Evolutionary conservation across 106 monocot species (phyloP), one percentile per base, ranked within the genome.

Genomic region (Apostasia ramifera): DNA sequence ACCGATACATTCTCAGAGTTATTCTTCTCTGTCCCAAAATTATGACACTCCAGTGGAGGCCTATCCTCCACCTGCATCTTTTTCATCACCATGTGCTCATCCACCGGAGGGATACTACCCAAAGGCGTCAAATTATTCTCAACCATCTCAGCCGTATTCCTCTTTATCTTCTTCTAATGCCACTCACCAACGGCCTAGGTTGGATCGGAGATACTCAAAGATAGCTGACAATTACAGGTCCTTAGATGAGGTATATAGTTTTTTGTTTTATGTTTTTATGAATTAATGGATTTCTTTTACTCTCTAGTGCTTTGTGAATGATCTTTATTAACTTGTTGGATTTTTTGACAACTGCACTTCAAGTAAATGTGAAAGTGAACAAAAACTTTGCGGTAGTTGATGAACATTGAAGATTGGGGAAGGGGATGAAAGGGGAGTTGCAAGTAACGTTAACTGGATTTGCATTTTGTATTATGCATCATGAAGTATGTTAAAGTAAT

Each of bases 221-320:
- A 94, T 94, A 72, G 83, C 82, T 8, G 94, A 94, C 72, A 74
- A 88, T 44, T 94, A 83, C 71, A 73, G 59, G 3, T 88, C 91
- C 48, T 74, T 94, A 78, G 88, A 85, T 2, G 81, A 94, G 87
- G 94, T 93, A 58, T 65, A 3, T 10, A 6, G 44, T 57, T 66
- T 14, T 0, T 58, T 11, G 2, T 2, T 56, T 38, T 40, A 26
- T 60, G 2, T 38, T 43, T 37, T 44, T 3, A 7, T 37, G 8
- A 8, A 44, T 12, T 73, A 44, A 4, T 11, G 3, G 4, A n/a
- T 43, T 55, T 11, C 42, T 5, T 66, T 66, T 64, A 15, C 8
- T 37, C 38, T 13, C 66, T 14, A 65, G 4, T 52, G 52, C 52
- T 52, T 52, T 6, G 52, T 52, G 10, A 10, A 6, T 57, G 8